These are phyloP conservation scores for Crepidotus variabilis DNA, from an alignment of 768 basidiomycete genomes.

Conservation along the genomic window DNA sequence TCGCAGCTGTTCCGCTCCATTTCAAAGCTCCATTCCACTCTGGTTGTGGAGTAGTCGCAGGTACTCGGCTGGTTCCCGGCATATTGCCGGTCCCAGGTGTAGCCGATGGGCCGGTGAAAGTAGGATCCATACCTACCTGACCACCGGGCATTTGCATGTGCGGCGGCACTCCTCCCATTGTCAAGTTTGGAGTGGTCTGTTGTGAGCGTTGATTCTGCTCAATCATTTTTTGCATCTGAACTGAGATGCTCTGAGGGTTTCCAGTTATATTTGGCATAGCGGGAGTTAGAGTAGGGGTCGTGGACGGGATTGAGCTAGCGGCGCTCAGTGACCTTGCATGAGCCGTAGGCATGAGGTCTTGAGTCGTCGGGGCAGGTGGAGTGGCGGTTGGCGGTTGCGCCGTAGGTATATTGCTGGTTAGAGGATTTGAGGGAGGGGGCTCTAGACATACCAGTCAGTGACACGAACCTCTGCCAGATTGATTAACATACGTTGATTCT, in stretches of 20 bases:
- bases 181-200: conserved; percentile 1
- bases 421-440: no score
- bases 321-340: neutral
- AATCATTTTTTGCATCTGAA: conserved; percentile 12
- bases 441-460: no score
- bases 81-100: neutral
- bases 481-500: no score
- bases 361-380: neutral
- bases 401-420: neutral
- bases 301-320: neutral
- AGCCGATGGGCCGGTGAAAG: neutral
- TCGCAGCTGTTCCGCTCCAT: conserved; percentile 37
- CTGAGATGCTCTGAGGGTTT: neutral
- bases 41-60: conserved; percentile 11
- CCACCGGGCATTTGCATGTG: neutral
- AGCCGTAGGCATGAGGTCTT: no score
- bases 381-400: neutral
- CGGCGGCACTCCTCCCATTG: neutral
- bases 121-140: neutral
- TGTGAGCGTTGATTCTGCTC: neutral
- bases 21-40: conserved; percentile 49
- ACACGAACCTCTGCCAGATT: no score
- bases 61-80: conserved; percentile 5
- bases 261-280: neutral
- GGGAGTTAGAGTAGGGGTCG: neutral